These are phyloP conservation scores for Monosporozyma unispora DNA, from an alignment of 805 yeast species.

Conservation along the genomic window DNA sequence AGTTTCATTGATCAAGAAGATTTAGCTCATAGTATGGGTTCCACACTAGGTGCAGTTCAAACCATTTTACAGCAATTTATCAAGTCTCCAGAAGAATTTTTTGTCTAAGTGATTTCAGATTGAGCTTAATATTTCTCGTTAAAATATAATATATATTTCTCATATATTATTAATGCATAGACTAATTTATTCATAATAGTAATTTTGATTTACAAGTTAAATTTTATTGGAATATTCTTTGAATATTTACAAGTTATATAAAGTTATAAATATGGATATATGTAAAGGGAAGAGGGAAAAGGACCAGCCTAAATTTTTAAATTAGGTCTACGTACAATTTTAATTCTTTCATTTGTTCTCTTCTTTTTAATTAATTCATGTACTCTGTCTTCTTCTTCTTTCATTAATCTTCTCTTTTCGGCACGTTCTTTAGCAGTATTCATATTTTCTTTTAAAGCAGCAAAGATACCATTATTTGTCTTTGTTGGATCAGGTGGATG, in stretches of 20 bases:
- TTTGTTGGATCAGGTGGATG: slow-evolving; percentile 31
- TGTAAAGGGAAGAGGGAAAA: neutral
- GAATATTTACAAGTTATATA: slow-evolving; percentile 7
- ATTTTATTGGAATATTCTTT: neutral
- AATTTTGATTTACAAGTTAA: neutral
- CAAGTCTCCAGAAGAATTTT: slow-evolving; percentile 31
- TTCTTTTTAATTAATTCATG: slow-evolving; percentile 27
- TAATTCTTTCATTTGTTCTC: slow-evolving; percentile 23
- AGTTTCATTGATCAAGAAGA: slow-evolving; percentile 43
- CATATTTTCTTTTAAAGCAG: slow-evolving; percentile 34
- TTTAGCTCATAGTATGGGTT: slow-evolving; percentile 37
- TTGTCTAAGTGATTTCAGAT: neutral
- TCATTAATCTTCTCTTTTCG: slow-evolving; percentile 31
- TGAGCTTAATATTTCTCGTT: neutral
- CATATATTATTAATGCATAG: neutral
- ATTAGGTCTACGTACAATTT: slow-evolving; percentile 23
- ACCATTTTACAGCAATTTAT: slow-evolving; percentile 43
- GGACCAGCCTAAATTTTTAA: slow-evolving; percentile 8
- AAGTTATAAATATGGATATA: too few relatives aligned
- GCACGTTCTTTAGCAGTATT: slow-evolving; percentile 34
- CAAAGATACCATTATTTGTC: slow-evolving; percentile 30
- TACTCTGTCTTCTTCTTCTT: slow-evolving; percentile 29
- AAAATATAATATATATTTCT: neutral
- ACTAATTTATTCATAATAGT: neutral
- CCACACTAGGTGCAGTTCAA: slow-evolving; percentile 47